phyloP scores from a whole-genome alignment of 352 stramenopile species.

The Phytophthora quininea region DNA sequence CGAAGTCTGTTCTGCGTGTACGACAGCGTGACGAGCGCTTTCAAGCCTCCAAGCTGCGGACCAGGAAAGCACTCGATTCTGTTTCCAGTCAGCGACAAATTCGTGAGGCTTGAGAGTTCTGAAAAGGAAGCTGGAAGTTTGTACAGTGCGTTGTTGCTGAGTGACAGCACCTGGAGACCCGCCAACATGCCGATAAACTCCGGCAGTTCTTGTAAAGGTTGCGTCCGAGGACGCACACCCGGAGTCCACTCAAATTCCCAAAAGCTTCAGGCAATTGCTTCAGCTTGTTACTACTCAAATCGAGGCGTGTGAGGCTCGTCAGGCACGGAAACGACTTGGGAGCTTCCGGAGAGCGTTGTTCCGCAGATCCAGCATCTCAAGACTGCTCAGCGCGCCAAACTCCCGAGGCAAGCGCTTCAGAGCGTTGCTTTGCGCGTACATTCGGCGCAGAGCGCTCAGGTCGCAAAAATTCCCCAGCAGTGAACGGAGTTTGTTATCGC shows the following conservation, averaged over 20 bases:
- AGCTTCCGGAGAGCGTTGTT: constrained; percentile 49
- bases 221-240: constrained; percentile 44
- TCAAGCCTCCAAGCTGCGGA: constrained; percentile 19
- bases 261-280: constrained; percentile 48
- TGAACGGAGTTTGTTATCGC: constrained; percentile 46
- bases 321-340: constrained; percentile 59
- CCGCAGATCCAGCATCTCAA: constrained; percentile 49
- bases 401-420: constrained; percentile 38
- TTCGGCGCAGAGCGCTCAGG: constrained; percentile 35
- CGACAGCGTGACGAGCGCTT: constrained; percentile 33
- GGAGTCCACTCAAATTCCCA: constrained; percentile 46
- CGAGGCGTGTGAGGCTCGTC: constrained; percentile 29
- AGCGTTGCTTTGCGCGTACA: constrained; percentile 50
- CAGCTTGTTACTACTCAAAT: constrained; percentile 55
- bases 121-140: constrained; percentile 46
- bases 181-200: constrained; percentile 41
- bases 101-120: constrained; percentile 42
- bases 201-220: constrained; percentile 53
- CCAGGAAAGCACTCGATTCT: constrained; percentile 50
- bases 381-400: constrained; percentile 44
- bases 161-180: constrained; percentile 34
- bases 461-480: constrained; percentile 65
- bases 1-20: constrained; percentile 57
- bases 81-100: constrained; percentile 51
- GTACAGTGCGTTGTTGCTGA: constrained; percentile 50